A percentile compares a stretch with the other conserved stretches of the same genome.
Conservation (phyloP, 495 filamentous ascomycete genomes). For the Opeltia flavorubescens region DNA sequence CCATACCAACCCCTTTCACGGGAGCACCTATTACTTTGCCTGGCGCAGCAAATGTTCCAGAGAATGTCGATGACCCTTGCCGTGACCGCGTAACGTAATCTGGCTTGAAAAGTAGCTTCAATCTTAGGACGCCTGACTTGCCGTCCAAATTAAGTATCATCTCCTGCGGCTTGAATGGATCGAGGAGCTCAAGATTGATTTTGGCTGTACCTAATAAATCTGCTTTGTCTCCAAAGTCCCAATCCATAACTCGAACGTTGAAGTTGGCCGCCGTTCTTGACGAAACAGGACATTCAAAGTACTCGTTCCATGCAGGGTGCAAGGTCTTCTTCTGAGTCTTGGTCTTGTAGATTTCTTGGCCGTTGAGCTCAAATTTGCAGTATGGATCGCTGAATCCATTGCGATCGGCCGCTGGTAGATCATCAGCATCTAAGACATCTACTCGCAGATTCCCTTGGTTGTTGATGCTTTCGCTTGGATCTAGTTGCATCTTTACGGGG, state of each 20-base stretch:
- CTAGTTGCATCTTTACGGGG: conserved; percentile 82
- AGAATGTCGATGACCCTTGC: conserved; percentile 87
- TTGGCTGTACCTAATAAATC: conserved; percentile 65
- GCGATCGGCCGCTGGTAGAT: conserved; percentile 82
- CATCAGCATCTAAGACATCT: conserved; percentile 73
- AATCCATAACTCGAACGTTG: conserved; percentile 76
- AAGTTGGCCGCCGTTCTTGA: conserved; percentile 80
- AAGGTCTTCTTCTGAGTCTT: conserved; percentile 94
- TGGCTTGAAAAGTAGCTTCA: conserved; percentile 87
- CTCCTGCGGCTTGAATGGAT: conserved; percentile 67
- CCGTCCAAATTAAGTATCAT: conserved; percentile 67
- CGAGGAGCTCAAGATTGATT: conserved; percentile 72
- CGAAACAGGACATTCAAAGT: conserved; percentile 69
- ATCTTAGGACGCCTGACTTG: conserved; percentile 68
- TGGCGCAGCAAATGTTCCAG: conserved; percentile 79
- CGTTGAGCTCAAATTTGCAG: conserved; percentile 85
- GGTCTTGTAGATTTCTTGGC: conserved; percentile 78
- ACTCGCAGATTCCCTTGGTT: conserved; percentile 91
- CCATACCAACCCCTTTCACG: conserved; percentile 73
- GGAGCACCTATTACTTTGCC: conserved; percentile 87
- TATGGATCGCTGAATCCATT: conserved; percentile 96
- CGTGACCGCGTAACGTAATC: conserved; percentile 78
- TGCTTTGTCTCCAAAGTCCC: conserved; percentile 85
- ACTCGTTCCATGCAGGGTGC: conserved; percentile 89
- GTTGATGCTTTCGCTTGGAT: conserved; percentile 92